Conservation (phyloP, 768 basidiomycete genomes). For the Rhodocollybia butyracea region DNA sequence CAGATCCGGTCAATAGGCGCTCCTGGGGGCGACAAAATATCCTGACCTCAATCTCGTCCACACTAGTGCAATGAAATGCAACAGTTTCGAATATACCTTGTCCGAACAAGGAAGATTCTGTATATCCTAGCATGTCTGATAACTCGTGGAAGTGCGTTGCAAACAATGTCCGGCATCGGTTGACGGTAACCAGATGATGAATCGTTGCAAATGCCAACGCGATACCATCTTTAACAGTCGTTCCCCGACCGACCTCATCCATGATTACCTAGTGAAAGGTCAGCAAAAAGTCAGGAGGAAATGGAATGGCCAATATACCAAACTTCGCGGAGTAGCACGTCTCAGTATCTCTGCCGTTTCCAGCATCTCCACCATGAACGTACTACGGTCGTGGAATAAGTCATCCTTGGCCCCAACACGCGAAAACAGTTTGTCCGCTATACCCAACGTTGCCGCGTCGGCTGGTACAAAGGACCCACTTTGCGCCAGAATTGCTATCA, state of each 20-base stretch:
- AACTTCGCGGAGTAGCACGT: slow-evolving; percentile 76
- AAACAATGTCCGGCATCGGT: slow-evolving; percentile 82
- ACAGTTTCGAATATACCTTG: slow-evolving; percentile 55
- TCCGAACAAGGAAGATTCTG: slow-evolving; percentile 33
- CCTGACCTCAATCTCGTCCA: slow-evolving; percentile 74
- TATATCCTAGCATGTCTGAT: slow-evolving; percentile 75
- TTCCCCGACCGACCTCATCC: slow-evolving; percentile 99
- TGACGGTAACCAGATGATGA: slow-evolving; percentile 71
- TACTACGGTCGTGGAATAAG: slow-evolving; percentile 87
- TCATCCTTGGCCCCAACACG: slow-evolving; percentile 95
- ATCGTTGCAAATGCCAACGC: slow-evolving; percentile 92
- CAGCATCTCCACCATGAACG: slow-evolving; percentile 98
- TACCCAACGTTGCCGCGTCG: slow-evolving; percentile 70
- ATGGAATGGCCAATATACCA: slow-evolving; percentile 47
- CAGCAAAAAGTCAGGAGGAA: not conserved
- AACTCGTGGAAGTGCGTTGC: slow-evolving; percentile 99
- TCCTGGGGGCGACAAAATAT: not conserved
- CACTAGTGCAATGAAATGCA: slow-evolving; percentile 86
- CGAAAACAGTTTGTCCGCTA: slow-evolving; percentile 92
- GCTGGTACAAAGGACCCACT: slow-evolving; percentile 94
- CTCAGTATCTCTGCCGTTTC: slow-evolving; percentile 90
- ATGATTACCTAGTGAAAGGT: slow-evolving; percentile 76
- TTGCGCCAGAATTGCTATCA: slow-evolving; percentile 89
- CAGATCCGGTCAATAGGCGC: not conserved
- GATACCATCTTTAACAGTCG: slow-evolving; percentile 87